Percentiles rank a stretch among this genome's conserved stretches.
Evolutionary conservation across 23 red algal genomes (phyloP).

Genomic region (Rhodosorus marinus): DNA sequence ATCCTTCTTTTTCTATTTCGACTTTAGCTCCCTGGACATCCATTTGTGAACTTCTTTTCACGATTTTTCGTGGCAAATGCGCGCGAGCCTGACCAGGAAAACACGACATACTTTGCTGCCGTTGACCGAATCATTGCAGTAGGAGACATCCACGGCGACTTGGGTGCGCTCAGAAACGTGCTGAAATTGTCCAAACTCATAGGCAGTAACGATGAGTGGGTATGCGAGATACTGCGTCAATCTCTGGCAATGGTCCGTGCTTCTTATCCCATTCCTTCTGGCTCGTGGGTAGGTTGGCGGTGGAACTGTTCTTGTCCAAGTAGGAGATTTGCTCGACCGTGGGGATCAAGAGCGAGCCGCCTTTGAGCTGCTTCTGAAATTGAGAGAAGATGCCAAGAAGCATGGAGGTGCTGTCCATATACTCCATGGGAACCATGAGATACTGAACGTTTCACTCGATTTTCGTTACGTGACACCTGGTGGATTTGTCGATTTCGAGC

Average conservation of each 20-base stretch:
- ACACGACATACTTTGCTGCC: neutral
- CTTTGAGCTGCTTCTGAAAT: slow-evolving; percentile 38
- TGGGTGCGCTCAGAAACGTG: slow-evolving; percentile 28
- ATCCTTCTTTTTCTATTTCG: too few species aligned
- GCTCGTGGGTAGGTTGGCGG: slow-evolving; percentile 58
- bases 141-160: slow-evolving; percentile 94
- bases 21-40: too few species aligned
- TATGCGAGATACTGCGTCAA: too few species aligned
- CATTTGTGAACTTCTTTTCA: too few species aligned
- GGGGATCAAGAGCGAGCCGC: slow-evolving; percentile 62
- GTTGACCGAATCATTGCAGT: slow-evolving; percentile 62
- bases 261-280: too few species aligned
- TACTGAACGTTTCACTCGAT: slow-evolving; percentile 84
- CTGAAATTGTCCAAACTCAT: slow-evolving; percentile 35
- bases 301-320: slow-evolving; percentile 63
- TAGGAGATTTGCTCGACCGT: slow-evolving; percentile 79
- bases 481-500: slow-evolving; percentile 56
- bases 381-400: slow-evolving; percentile 39
- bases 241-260: too few species aligned
- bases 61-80: too few species aligned
- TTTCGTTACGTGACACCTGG: slow-evolving; percentile 86
- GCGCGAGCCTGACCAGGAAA: too few species aligned
- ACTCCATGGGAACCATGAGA: slow-evolving; percentile 86
- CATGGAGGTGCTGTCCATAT: slow-evolving; percentile 62
- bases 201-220: slow-evolving; percentile 19